Evolutionary conservation across 176 grass and related monocot genomes (phyloP), one percentile per base, ranked within the genome.

Genomic region (Aechmea fasciata): DNA sequence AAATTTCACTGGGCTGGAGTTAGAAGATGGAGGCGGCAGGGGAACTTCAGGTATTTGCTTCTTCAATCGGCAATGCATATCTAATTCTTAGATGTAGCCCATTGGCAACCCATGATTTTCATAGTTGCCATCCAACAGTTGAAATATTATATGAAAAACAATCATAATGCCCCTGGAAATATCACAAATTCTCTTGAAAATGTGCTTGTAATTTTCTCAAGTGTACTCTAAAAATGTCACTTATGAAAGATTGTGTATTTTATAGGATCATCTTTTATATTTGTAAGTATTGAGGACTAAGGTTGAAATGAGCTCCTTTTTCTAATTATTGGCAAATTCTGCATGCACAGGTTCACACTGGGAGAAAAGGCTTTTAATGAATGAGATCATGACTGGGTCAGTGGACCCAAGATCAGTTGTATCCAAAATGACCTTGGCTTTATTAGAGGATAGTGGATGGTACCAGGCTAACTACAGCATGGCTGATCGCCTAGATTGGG

Each of bases 391-490:
- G 95, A 99, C 95, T 19, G 95, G 95, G 13, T 99, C 95, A 25
- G 95, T 99, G 29, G 95, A 99, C 80, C 93, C 95, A 70, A 85
- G 80, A 85, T 99, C 95, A 19, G 87, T 99, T 26, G 95, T 99
- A 74, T 99, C 95, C 81, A 90, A 87, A 80, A 99, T 99, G 95
- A 99, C 95, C 22, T 83, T 99, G 69, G 95, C 95, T 68, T 85
- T 99, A 78, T 66, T 99, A 68, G 95, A 99, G 82, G 95, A 99
- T 75, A 99, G 95, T 50, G 95, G 95, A 73, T 99, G 95, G 95
- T 99, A 99, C 83, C 82, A 93, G 82, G 95, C 90, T 80, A 99
- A 99, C 77, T 99, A 99, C 79, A 99, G 90, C 82, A 94, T 99
- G 90, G 90, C 95, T 19, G 95, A 99, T 19, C 77, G 72, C 53